Percentiles rank a stretch among this genome's conserved stretches.
Conservation (phyloP, 1,284 basidiomycete genomes). For the Malassezia dermatis region DNA sequence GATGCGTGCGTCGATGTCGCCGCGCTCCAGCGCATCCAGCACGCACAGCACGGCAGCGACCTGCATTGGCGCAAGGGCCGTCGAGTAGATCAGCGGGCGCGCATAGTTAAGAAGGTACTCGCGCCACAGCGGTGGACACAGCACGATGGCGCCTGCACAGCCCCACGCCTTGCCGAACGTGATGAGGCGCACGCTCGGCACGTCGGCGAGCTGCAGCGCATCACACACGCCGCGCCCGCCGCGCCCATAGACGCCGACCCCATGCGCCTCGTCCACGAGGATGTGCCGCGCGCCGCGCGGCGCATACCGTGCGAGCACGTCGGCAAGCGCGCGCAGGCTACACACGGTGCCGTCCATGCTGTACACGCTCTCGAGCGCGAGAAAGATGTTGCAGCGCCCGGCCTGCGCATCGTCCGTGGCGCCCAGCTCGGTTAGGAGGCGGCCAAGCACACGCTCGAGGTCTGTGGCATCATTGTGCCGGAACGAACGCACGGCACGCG, state of each 20-base stretch:
- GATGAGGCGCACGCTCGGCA: constrained; percentile 28
- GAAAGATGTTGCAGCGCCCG: constrained; percentile 30
- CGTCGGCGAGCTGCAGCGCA: constrained; percentile 18
- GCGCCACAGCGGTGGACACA: constrained; percentile 62
- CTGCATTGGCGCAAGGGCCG: constrained; percentile 8
- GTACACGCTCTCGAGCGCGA: constrained; percentile 82
- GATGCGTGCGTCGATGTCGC: not conserved
- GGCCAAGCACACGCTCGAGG: not conserved
- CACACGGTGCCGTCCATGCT: constrained; percentile 91
- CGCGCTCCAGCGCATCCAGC: constrained; percentile 13
- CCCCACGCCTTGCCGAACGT: constrained; percentile 46
- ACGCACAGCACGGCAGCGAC: constrained; percentile 5
- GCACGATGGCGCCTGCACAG: constrained; percentile 57
- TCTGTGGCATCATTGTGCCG: constrained; percentile 60
- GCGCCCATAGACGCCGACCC: constrained; percentile 63
- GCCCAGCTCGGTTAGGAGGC: not conserved
- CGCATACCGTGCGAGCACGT: constrained; percentile 56
- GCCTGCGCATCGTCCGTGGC: not conserved
- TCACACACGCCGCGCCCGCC: constrained; percentile 27
- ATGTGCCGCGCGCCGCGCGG: constrained; percentile 50
- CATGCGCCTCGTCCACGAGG: constrained; percentile 68
- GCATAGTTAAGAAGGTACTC: constrained; percentile 88
- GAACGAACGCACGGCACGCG: constrained; percentile 53
- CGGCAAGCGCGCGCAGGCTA: constrained; percentile 61
- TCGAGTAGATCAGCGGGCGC: constrained; percentile 62